Base-by-base conservation (phyloP, 352 stramenopile genomes). In the Peronospora destructor region DNA sequence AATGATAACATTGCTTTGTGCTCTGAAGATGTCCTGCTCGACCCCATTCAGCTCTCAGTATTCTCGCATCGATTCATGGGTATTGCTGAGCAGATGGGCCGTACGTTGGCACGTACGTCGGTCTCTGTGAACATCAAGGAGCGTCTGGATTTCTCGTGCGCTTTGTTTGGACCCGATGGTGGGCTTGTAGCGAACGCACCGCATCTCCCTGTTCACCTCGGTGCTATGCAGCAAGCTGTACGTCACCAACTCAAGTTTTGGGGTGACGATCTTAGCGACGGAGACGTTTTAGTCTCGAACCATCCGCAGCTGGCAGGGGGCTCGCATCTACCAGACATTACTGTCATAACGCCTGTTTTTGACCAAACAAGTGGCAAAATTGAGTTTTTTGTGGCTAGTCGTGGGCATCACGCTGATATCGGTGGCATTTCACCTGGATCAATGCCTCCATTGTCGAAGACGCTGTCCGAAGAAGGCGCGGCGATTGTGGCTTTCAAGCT, bases 71-170 rank as follows among this genome's bases (percentile, higher is more conserved):
- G 96, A 28, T 99, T 99, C 73, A 99, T 99, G 97, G 93, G 95
- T 13, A 99, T 99, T 66, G 97, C 97, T 6, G 97, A 99, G 73
- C 96, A 99, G 75, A 99, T 99, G 96, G 97, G 97, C 11, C 82
- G 94, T 44, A 99, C 96, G 9, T 67, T 99, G 23, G 92, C 97
- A 47, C 77, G 94, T 12, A 98, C 94, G 2, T 97, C 86, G 0
- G 91, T 98, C 47, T 98, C 91, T 21, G 97, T 99, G 42, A 99
- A 99, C 61, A 99, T 99, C 66, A 99, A 99, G 67, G 97, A 99
- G 66, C 80, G 97, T 11, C 75, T 99, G 8, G 97, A 99, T 58
- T 99, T 99, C 64, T 98, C 90, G 1, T 99, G 97, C 49, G 97
- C 97, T 16, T 72, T 99, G 12, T 99, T 99, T 68, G 96, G 94